phyloP scores from a whole-genome alignment of 192 early-diverging fungal genomes.

The Linnemannia elongata region DNA sequence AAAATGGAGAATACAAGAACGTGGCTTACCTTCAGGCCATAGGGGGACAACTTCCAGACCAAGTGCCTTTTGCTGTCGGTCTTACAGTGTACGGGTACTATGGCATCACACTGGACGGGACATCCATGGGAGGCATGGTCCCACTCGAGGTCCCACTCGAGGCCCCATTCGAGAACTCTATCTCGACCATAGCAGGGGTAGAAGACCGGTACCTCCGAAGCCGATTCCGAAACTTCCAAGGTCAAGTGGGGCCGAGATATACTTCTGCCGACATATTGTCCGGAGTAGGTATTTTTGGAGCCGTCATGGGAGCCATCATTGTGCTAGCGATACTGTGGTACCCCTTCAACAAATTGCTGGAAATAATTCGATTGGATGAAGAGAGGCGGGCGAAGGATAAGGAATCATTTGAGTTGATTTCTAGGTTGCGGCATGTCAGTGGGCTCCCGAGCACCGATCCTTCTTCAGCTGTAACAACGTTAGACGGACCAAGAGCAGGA shows the following conservation, averaged over 20 bases:
- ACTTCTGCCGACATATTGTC: too few relatives aligned
- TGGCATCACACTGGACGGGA: neutral
- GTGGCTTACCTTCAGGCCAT: neutral
- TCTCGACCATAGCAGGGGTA: neutral
- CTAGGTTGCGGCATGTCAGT: neutral
- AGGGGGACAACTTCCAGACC: neutral
- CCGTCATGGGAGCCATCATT: neutral
- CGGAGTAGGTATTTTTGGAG: too few relatives aligned
- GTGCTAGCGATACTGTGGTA: neutral
- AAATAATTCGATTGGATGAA: neutral
- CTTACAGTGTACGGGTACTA: neutral
- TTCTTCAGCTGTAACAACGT: too few relatives aligned
- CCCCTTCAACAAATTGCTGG: neutral
- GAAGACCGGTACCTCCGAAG: neutral
- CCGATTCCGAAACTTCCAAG: neutral
- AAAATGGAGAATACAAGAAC: neutral
- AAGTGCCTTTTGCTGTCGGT: neutral
- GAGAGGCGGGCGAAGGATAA: neutral
- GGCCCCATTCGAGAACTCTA: neutral
- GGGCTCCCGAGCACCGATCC: too few relatives aligned
- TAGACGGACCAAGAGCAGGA: neutral
- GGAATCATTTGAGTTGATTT: neutral
- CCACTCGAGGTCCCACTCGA: too few relatives aligned
- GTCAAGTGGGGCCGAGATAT: too few relatives aligned
- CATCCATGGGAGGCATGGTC: neutral